These are phyloP conservation scores for Mycena kentingensis DNA, from an alignment of 768 basidiomycete genomes.

Conservation along the genomic window DNA sequence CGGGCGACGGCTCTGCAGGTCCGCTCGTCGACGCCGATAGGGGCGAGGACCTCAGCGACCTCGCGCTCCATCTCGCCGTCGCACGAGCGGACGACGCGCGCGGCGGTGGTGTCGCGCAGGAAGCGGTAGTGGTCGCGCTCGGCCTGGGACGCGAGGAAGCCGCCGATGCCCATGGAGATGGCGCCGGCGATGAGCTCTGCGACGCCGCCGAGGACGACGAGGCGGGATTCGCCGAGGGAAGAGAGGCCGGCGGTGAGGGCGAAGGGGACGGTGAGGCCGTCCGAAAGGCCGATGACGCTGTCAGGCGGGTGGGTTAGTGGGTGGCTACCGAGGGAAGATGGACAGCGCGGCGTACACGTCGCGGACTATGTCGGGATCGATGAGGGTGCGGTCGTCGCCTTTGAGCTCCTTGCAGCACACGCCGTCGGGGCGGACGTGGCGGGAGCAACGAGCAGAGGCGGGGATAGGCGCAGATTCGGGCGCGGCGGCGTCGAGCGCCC, in stretches of 20 bases:
- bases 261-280: constrained; percentile 90
- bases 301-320: constrained; percentile 1
- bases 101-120: constrained; percentile 68
- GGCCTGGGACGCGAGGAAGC: constrained; percentile 95
- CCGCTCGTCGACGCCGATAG: constrained; percentile 85
- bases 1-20: constrained; percentile 79
- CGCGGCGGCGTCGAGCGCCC: constrained; percentile 56
- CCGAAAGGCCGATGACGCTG: constrained; percentile 88
- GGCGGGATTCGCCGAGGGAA: constrained; percentile 81
- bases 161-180: constrained; percentile 98
- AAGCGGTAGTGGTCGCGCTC: constrained; percentile 95
- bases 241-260: constrained; percentile 88
- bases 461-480: constrained; percentile 42
- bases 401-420: constrained; percentile 90
- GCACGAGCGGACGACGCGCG: constrained; percentile 87
- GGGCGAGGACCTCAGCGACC: constrained; percentile 83
- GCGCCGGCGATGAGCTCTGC: constrained; percentile 97
- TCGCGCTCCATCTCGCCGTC: constrained; percentile 96
- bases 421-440: constrained; percentile 55
- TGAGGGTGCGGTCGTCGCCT: constrained; percentile 75
- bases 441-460: constrained; percentile 58
- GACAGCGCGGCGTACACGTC: constrained; percentile 75
- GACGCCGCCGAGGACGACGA: constrained; percentile 93
- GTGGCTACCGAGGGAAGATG: neutral
- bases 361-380: constrained; percentile 85